Evolutionary conservation across 2,329 filamentous ascomycete genomes (phyloP).

Genomic region (Podosphaera xanthii): DNA sequence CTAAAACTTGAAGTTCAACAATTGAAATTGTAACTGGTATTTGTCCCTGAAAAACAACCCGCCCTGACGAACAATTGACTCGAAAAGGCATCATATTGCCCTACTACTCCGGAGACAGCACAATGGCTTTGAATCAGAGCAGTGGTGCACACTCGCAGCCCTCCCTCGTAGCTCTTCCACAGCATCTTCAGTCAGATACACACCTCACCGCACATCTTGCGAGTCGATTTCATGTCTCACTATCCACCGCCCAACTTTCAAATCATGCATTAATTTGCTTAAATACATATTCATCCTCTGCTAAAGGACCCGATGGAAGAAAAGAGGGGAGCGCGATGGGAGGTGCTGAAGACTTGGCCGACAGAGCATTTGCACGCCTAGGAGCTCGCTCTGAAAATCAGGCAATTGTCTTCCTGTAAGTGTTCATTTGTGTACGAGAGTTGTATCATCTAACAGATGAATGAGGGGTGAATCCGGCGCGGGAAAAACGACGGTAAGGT

Average conservation of each 20-base stretch:
- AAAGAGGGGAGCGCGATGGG: conserved; percentile 84
- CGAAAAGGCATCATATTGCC: not conserved
- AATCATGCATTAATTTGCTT: conserved; percentile 79
- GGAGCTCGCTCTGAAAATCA: conserved; percentile 85
- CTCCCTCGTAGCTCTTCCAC: conserved; percentile 69
- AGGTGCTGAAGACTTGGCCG: conserved; percentile 77
- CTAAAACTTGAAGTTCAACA: not conserved
- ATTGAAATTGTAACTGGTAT: not conserved
- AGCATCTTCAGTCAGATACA: conserved; percentile 57
- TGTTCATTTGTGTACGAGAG: conserved; percentile 8
- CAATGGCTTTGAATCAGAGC: conserved; percentile 5
- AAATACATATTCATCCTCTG: conserved; percentile 83
- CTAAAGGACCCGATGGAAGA: conserved; percentile 70
- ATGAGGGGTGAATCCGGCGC: conserved; percentile 79
- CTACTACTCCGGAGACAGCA: not conserved
- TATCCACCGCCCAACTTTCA: conserved; percentile 71
- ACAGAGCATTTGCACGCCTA: conserved; percentile 62
- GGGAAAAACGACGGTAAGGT: conserved; percentile 84
- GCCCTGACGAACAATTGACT: not conserved
- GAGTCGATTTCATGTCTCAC: conserved; percentile 73
- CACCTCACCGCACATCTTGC: conserved; percentile 65
- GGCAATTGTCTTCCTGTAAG: conserved; percentile 77
- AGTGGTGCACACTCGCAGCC: conserved; percentile 50
- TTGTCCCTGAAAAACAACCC: not conserved
- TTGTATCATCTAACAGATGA: conserved; percentile 4